Evolutionary conservation across 2,329 filamentous ascomycete species (phyloP).

Genomic region (Xylariaceae sp.): DNA sequence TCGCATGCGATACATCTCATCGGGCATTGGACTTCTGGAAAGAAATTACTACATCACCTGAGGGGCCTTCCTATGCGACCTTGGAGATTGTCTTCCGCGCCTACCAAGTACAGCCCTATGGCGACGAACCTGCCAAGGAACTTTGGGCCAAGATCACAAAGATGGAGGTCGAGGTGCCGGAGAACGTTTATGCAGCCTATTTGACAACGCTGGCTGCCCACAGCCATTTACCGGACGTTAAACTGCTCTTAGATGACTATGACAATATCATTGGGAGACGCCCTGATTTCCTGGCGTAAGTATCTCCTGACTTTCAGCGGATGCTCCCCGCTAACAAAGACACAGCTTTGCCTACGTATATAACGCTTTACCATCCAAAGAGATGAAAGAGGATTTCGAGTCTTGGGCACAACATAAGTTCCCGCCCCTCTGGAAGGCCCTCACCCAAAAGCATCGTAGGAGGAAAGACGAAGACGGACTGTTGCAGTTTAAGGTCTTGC

Average conservation of each 20-base stretch:
- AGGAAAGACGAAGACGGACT: constrained; percentile 53
- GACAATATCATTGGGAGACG: constrained; percentile 62
- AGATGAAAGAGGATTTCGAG: constrained; percentile 73
- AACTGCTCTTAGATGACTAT: constrained; percentile 70
- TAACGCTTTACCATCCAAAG: constrained; percentile 72
- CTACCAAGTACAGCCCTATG: constrained; percentile 68
- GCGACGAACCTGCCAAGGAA: constrained; percentile 66
- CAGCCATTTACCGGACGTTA: constrained; percentile 71
- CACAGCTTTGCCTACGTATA: constrained; percentile 72
- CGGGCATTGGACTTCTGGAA: constrained; percentile 82
- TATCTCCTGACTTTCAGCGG: neutral
- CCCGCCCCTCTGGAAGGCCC: constrained; percentile 70
- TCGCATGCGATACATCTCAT: constrained; percentile 68
- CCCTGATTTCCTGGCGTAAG: constrained; percentile 39
- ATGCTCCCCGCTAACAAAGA: constrained; percentile 29
- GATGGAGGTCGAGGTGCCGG: constrained; percentile 81
- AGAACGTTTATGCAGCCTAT: constrained; percentile 77
- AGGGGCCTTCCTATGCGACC: constrained; percentile 84
- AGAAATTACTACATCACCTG: constrained; percentile 80
- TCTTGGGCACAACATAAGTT: constrained; percentile 75
- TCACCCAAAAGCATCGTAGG: constrained; percentile 61
- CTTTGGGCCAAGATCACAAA: constrained; percentile 75
- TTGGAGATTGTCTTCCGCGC: constrained; percentile 82
- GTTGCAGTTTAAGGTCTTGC: constrained; percentile 56
- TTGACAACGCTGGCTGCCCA: constrained; percentile 77